Base-by-base conservation (phyloP, 495 filamentous ascomycete species). In the Collariella sp. region DNA sequence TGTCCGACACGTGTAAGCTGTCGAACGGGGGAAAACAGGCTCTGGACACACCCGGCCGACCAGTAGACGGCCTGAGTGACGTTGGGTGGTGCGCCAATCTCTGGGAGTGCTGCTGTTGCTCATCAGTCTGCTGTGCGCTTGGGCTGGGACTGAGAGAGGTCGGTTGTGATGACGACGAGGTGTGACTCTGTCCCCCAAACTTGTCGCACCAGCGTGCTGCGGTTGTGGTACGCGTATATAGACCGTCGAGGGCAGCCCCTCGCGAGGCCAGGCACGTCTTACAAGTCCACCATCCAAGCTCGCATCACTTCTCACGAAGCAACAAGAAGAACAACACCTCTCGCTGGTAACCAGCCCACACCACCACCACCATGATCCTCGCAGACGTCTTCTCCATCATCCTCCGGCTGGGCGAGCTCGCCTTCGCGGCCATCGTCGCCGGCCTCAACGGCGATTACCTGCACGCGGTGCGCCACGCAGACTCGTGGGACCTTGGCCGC, bases 361-460 rank as follows among this genome's bases (percentile, higher is more conserved):
- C n/a, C n/a, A n/a, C n/a, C 45, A 35, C 9, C 53, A 71, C 62
- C 2, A 76, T 76, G 73, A 59, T 72, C 12, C 46, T 76, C 34
- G 61, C 61, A 5, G 69, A 70, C 22, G 40, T 76, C 43, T 48
- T 68, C 16, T 70, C 70, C 34, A 69, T 74, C 51, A 59, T 74
- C 58, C 69, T 76, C 63, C 72, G 73, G 55, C 56, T 75, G 7
- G 72, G 67, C 56, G 72, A 76, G 63, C 60, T 77, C 33, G 73
- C 60, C 36, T 77, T 77, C 49, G 72, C 68, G 5, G 64, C 67
- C 52, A 72, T 77, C 53, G 71, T 77, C 46, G 72, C 72, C 3
- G 75, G 70, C 45, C 64, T 77, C 22, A 75, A 70, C 36, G 75
- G 75, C 43, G 35, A 70, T 23, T 76, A 72, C 58, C 70, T 77